Conservation (phyloP, 257 asterid genomes). For the Solanum stenotomum region DNA sequence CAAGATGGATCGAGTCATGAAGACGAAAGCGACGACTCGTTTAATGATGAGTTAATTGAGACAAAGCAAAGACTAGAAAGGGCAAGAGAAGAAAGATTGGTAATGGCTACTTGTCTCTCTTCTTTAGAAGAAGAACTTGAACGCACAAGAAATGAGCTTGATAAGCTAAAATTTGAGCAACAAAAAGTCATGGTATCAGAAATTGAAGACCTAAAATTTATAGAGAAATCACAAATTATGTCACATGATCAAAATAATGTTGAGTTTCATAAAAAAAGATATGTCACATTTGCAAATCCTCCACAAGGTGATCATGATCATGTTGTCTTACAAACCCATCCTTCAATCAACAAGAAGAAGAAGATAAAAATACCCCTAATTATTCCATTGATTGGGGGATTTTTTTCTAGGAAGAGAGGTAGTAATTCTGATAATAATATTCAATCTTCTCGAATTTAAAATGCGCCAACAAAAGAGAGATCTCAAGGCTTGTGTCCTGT, state of each 20-base stretch:
- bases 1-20: slow-evolving; percentile 18
- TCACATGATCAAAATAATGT: background rate
- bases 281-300: slow-evolving; percentile 51
- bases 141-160: slow-evolving; percentile 55
- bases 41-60: slow-evolving; percentile 50
- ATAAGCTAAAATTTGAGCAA: slow-evolving; percentile 14
- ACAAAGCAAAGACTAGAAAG: slow-evolving; percentile 61
- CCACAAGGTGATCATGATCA: slow-evolving; percentile 12
- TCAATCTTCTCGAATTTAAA: background rate
- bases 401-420: slow-evolving; percentile 28
- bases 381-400: slow-evolving; percentile 32
- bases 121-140: slow-evolving; percentile 59
- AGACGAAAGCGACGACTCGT: background rate
- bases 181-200: slow-evolving; percentile 13
- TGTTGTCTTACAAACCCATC: slow-evolving; percentile 44
- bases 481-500: background rate
- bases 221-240: slow-evolving; percentile 21
- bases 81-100: slow-evolving; percentile 48
- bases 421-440: background rate
- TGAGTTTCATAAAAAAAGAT: slow-evolving; percentile 57
- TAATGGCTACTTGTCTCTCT: slow-evolving; percentile 51
- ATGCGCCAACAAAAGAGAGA: background rate
- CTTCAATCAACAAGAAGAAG: slow-evolving; percentile 57
- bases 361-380: slow-evolving; percentile 26
- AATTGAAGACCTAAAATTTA: slow-evolving; percentile 40